Evolutionary conservation across 2,329 filamentous ascomycete species (phyloP).

Genomic region (Drechslerella dactyloides): DNA sequence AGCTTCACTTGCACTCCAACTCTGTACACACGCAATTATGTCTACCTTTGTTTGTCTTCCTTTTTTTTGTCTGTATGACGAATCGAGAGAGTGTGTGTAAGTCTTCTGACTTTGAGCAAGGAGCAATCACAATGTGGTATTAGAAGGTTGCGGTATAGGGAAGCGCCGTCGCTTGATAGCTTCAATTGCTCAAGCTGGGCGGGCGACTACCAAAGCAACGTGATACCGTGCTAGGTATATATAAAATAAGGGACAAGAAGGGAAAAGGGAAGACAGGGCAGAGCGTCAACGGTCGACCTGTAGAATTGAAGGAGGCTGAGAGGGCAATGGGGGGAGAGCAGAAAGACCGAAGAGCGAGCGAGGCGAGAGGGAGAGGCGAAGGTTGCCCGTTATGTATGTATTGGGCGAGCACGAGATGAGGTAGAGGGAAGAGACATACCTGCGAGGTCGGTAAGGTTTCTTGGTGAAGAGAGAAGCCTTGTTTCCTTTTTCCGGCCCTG

Average conservation of each 20-base stretch:
- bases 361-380: constrained; percentile 31
- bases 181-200: constrained; percentile 15
- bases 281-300: constrained; percentile 52
- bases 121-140: constrained; percentile 16
- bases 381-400: constrained; percentile 40
- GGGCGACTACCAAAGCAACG: constrained; percentile 47
- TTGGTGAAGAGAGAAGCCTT: constrained; percentile 38
- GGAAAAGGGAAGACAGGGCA: constrained; percentile 28
- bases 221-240: constrained; percentile 35
- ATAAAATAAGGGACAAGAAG: constrained; percentile 43
- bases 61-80: constrained; percentile 16
- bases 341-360: constrained; percentile 21
- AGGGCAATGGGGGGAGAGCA: constrained; percentile 17
- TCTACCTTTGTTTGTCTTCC: constrained; percentile 15
- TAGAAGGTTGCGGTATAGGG: constrained; percentile 6
- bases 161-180: neutral
- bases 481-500: constrained; percentile 34
- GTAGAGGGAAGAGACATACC: constrained; percentile 42
- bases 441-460: constrained; percentile 19
- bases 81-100: constrained; percentile 48
- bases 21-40: constrained; percentile 32
- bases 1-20: constrained; percentile 50
- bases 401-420: constrained; percentile 34
- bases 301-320: constrained; percentile 47
- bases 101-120: constrained; percentile 29